Evolutionary conservation across 345 rosid genomes (phyloP).

Genomic region (Aquilaria sinensis): DNA sequence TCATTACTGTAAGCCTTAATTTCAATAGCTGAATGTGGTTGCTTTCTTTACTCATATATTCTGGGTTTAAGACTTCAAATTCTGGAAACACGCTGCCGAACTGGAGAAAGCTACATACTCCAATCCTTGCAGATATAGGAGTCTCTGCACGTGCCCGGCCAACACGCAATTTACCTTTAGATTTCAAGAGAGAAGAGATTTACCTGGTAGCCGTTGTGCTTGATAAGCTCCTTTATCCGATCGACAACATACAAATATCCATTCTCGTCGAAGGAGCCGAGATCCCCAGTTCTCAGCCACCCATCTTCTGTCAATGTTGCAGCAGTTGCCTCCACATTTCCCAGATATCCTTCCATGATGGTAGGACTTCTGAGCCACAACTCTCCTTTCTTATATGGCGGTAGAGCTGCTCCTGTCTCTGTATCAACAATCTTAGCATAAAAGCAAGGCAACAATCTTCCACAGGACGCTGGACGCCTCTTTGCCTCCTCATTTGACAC

Average conservation of each 20-base stretch:
- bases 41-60: too few species aligned
- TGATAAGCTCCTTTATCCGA: constrained; percentile 66
- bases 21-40: too few species aligned
- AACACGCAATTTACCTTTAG: too few species aligned
- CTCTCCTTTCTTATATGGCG: constrained; percentile 41
- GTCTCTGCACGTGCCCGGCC: too few species aligned
- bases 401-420: constrained; percentile 32
- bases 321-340: constrained; percentile 43
- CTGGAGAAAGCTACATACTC: too few species aligned
- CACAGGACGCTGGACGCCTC: constrained; percentile 37
- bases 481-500: constrained; percentile 21
- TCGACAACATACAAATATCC: constrained; percentile 52
- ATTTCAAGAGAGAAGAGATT: too few species aligned
- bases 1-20: too few species aligned
- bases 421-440: constrained; percentile 37
- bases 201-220: constrained; percentile 68
- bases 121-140: too few species aligned
- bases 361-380: constrained; percentile 46
- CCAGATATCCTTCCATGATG: constrained; percentile 44
- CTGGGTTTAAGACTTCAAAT: too few species aligned
- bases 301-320: constrained; percentile 38
- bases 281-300: constrained; percentile 66
- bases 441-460: constrained; percentile 34
- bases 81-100: too few species aligned
- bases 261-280: constrained; percentile 45